A percentile compares a stretch with the other conserved stretches of the same genome.
Evolutionary conservation across 805 yeast species (phyloP).

Genomic region (Wickerhamomyces chambardii): DNA sequence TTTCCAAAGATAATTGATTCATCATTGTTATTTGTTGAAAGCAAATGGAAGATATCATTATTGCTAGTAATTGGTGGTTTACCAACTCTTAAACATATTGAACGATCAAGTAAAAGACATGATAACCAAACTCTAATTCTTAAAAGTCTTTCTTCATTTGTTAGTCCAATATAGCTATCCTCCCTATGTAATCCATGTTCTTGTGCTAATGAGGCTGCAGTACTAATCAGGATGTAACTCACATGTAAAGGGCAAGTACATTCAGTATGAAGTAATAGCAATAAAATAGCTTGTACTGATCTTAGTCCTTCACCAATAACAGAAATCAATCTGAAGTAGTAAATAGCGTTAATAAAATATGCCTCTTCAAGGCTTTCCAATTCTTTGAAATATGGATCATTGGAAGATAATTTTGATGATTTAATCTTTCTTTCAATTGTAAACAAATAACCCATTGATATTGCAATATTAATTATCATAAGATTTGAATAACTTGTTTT

Average conservation of each 20-base stretch:
- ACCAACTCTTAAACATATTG: conserved; percentile 34
- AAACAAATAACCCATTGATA: conserved; percentile 23
- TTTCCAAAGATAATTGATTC: not conserved
- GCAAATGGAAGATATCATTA: conserved; percentile 29
- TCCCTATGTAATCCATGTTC: conserved; percentile 48
- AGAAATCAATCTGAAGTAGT: conserved; percentile 41
- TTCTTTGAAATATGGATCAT: conserved; percentile 1
- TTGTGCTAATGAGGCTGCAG: conserved; percentile 44
- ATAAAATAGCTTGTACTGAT: conserved; percentile 42
- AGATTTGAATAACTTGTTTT: conserved; percentile 2
- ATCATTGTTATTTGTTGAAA: conserved; percentile 7
- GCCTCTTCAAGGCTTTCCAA: conserved; percentile 18
- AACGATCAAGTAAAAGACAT: conserved; percentile 39
- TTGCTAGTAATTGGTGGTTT: conserved; percentile 37
- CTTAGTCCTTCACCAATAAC: conserved; percentile 40
- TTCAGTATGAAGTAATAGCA: conserved; percentile 31
- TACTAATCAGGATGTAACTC: conserved; percentile 29
- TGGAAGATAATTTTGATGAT: too few species aligned
- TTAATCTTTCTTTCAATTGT: conserved; percentile 14
- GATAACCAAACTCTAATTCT: conserved; percentile 40
- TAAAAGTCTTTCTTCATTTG: conserved; percentile 24
- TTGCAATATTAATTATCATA: too few species aligned
- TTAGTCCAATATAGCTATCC: conserved; percentile 30
- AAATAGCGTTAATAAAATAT: conserved; percentile 31
- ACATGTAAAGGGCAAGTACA: conserved; percentile 29